phyloP scores from a whole-genome alignment of 140 eudicot genomes.

The Bidens hawaiensis region DNA sequence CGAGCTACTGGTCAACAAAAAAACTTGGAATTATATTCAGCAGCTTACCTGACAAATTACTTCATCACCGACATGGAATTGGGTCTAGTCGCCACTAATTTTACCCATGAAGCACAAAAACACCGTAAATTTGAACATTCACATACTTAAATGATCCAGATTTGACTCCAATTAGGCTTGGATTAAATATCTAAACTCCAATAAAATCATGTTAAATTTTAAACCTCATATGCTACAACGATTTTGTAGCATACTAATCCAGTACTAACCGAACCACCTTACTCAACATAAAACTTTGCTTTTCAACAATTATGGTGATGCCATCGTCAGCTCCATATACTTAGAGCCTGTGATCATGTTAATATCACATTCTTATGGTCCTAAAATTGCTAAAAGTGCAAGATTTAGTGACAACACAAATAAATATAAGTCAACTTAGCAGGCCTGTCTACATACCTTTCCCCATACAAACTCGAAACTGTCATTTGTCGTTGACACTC shows the following conservation, averaged over 20 bases:
- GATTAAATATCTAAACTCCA: constrained; percentile 66
- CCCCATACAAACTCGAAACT: constrained; percentile 70
- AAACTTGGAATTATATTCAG: no score
- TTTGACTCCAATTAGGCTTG: constrained; percentile 72
- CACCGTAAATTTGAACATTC: constrained; percentile 78
- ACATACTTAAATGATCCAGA: constrained; percentile 63
- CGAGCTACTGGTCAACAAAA: neutral
- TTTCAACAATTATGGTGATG: constrained; percentile 74
- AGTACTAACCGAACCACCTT: constrained; percentile 97
- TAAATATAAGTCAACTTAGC: neutral
- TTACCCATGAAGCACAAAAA: constrained; percentile 84
- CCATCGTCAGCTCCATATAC: constrained; percentile 71
- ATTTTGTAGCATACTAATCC: neutral
- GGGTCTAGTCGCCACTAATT: constrained; percentile 50
- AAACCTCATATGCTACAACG: neutral
- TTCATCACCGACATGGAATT: constrained; percentile 60
- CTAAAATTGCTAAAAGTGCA: constrained; percentile 35
- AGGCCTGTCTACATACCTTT: constrained; percentile 48
- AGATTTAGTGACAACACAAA: neutral
- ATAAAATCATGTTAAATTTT: constrained; percentile 7
- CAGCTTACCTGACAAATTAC: constrained; percentile 68
- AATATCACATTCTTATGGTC: constrained; percentile 72
- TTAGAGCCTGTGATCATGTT: constrained; percentile 88
- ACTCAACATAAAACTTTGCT: constrained; percentile 98
- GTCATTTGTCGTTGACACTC: constrained; percentile 70